Evolutionary conservation across 2,329 filamentous ascomycete genomes (phyloP), one percentile per base, ranked within the genome.

Genomic region (Fusarium oligoseptatum): DNA sequence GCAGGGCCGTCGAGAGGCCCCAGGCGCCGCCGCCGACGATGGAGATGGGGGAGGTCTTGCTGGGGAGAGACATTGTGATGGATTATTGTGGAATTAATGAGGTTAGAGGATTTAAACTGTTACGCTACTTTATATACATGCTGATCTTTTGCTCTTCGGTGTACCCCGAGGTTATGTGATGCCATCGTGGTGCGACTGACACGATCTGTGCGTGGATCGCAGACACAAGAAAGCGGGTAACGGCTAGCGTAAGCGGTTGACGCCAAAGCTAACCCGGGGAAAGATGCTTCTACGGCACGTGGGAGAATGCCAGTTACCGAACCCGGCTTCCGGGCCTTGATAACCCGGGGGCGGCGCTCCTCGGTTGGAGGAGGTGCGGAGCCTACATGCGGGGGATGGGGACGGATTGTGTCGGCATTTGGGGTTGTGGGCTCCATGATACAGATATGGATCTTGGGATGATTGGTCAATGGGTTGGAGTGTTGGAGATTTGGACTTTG

Each of bases 11-110:
- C 9, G 64, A 68, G 12, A 70, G 65, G 22, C 68, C 68, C 29
- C 56, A 70, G 14, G 68, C 68, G 29, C 68, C 64, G 20, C 50
- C 60, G 11, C 68, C 68, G 20, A 70, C 60, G 48, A 70, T 68
- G 17, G 55, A 48, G n/a, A 68, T 64, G 32, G 67, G 39, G 15
- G 64, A 34, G 34, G 64, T 50, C 20, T 66, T 66, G 6, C 20
- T 61, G 17, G 10, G 9, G 15, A 66, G 45, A 36, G 64, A 43
- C 41, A 60, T 45, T 55, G 12, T 14, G 29, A 22, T 50, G 9
- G 9, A 17, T 36, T 58, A 56, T n/a, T 64, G 56, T 12, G 29
- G 37, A 22, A 22, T 50, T 29, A 39, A 11, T 17, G 39, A 56
- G 34, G 37, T 39, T 24, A 56, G 36, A 36, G 27, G 7, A 45